Base-by-base conservation (phyloP, 1,284 basidiomycete species). In the Sanghuangporus weigelae region DNA sequence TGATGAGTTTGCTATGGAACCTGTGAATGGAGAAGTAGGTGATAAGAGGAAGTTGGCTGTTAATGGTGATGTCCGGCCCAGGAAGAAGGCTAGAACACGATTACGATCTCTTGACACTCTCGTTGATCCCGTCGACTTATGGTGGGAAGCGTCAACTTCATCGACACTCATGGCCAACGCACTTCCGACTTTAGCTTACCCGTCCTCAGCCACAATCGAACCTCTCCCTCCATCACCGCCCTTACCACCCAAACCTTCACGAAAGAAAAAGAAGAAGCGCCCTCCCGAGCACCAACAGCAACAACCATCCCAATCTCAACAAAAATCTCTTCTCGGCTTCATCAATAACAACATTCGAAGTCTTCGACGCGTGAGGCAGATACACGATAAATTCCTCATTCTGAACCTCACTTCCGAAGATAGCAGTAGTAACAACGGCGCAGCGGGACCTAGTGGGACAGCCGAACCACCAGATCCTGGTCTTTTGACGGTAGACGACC, bases 321-420 rank as follows among this genome's bases (percentile, higher is more conserved):
- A 67, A 63, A 68, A 74, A 53, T 80, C 85, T 0, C 73, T 91
- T 11, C 75, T 92, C 21, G 75, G 76, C 23, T 69, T 85, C 62
- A 91, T 92, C 84, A 90, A 89, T 69, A 78, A 77, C 60, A 93
- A 93, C 70, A 85, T 92, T 64, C 82, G 79, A 65, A 87, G 86
- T 0, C 79, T 92, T 73, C 84, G 85, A 64, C 81, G 86, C 39
- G 80, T 92, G 26, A 79, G 89, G 50, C 81, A 83, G 64, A 87
- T 86, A 0, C 89, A 93, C 71, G 77, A 82, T 59, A 88, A 86
- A 70, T 87, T 91, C 67, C 77, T 83, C 0, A 81, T 83, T 12
- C 73, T 92, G 56, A 84, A 81, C 54, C 75, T 73, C 12, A 26
- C 8, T 23, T 46, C 44, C 16, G 50, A 51, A 14, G 50, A 51